Evolutionary conservation across 2,329 filamentous ascomycete genomes (phyloP).

Genomic region (Ophiocordyceps sinensis): DNA sequence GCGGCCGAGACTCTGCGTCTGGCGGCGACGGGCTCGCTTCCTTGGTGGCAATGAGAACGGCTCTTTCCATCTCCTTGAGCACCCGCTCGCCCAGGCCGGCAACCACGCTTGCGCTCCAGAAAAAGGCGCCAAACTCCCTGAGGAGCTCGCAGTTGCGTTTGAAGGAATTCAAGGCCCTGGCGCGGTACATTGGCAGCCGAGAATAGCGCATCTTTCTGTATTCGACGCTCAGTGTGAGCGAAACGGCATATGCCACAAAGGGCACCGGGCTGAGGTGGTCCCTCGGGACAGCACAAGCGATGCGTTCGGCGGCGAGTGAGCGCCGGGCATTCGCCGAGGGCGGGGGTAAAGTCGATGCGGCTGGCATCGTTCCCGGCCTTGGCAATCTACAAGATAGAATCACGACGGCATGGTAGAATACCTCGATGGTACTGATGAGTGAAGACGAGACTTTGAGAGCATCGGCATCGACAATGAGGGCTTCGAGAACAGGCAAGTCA

Average conservation of each 20-base stretch:
- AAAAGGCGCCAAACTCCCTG: constrained; percentile 38
- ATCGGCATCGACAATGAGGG: constrained; percentile 39
- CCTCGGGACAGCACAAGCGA: constrained; percentile 36
- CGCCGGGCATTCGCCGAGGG: constrained; percentile 40
- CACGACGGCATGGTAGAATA: constrained; percentile 49
- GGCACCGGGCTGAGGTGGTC: constrained; percentile 40
- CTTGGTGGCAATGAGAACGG: constrained; percentile 29
- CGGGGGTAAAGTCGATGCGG: constrained; percentile 27
- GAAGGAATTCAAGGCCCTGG: constrained; percentile 39
- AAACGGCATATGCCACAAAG: constrained; percentile 46
- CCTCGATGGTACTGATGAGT: constrained; percentile 45
- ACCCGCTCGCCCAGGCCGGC: constrained; percentile 40
- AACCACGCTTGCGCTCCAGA: constrained; percentile 41
- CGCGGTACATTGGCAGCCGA: constrained; percentile 41
- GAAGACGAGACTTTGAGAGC: constrained; percentile 33
- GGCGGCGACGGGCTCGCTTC: constrained; percentile 14
- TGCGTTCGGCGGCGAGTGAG: constrained; percentile 42
- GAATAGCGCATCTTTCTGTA: constrained; percentile 52
- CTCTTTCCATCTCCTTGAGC: constrained; percentile 39
- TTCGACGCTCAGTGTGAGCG: constrained; percentile 44
- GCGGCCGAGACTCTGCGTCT: constrained; percentile 8
- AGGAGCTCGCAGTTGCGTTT: constrained; percentile 38
- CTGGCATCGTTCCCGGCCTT: constrained; percentile 22
- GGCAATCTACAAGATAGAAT: constrained; percentile 46
- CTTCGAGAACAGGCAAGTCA: constrained; percentile 41